Evolutionary conservation across 768 basidiomycete species (phyloP), one percentile per base, ranked within the genome.

Genomic region (Hericium coralloides): DNA sequence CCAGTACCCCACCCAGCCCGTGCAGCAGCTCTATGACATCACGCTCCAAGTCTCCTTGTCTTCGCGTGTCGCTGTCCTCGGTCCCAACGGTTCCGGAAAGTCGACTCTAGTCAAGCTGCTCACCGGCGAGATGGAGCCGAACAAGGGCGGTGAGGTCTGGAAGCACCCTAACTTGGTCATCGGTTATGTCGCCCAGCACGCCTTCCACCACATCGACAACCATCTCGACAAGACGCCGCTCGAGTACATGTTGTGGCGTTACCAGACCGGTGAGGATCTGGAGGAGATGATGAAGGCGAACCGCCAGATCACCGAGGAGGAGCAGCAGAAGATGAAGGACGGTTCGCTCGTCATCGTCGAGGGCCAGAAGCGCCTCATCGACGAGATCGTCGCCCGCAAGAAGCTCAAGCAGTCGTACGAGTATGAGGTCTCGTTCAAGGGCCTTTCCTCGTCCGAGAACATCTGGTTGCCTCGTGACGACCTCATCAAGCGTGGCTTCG

Each of bases 121-220:
- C 69, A 95, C 92, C 60, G 95, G 94, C 63, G 95, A 98, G 72
- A 89, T 90, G 81, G 95, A 98, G 74, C 80, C 89, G 61, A 97
- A 97, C 84, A 88, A 85, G 76, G 91, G 91, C 61, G 95, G 95
- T 80, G 92, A 94, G 75, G 86, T 89, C 75, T 98, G 95, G 95
- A 98, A 95, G 79, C 95, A 98, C 78, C 95, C 95, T 60, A 98
- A 98, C 82, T 81, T 98, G 83, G 95, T 98, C 76, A 95, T 98
- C 61, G 95, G 95, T 68, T 98, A 98, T 76, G 95, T 98, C 64
- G 95, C 95, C 43, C 95, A 98, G 75, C 95, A 98, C 74, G 95
- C 95, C 60, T 98, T 98, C 94, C 95, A 98, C 80, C 95, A 98
- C 73, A 98, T 98, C 69, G 95, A 98, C 72, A 77, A 92, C 73